phyloP scores from a whole-genome alignment of 164 flowering plant species.

The Chloranthus sessilifolius region DNA sequence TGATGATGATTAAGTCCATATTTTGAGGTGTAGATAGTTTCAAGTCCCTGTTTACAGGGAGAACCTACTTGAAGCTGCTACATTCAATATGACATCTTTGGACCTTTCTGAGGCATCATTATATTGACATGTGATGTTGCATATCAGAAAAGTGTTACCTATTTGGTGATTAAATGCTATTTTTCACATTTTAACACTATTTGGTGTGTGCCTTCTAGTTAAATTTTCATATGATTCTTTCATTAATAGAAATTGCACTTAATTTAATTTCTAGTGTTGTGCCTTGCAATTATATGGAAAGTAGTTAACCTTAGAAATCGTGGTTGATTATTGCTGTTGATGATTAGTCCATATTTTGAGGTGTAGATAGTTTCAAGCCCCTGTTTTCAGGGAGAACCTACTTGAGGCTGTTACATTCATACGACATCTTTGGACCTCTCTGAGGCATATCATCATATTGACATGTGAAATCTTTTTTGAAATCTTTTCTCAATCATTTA shows the following conservation, averaged over 20 bases:
- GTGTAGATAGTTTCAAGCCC: conserved; percentile 8
- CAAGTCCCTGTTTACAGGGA: conserved; percentile 36
- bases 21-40: conserved; percentile 10
- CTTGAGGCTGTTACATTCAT: background rate
- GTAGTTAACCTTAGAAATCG: too few species aligned
- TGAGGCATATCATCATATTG: background rate
- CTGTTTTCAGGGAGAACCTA: conserved; percentile 5
- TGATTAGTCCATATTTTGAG: conserved; percentile 5
- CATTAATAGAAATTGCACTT: too few species aligned
- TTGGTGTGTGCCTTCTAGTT: too few species aligned
- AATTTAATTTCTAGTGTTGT: too few species aligned
- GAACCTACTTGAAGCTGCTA: conserved; percentile 26
- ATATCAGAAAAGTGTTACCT: too few species aligned
- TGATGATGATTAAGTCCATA: conserved; percentile 18
- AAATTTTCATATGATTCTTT: too few species aligned
- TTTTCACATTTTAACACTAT: too few species aligned
- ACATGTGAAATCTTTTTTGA: too few species aligned
- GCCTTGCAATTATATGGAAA: too few species aligned
- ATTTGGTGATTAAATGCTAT: too few species aligned
- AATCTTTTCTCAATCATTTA: background rate
- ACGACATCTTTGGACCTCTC: background rate
- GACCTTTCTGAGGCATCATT: background rate
- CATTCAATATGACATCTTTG: conserved; percentile 6
- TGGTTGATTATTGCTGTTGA: too few species aligned
- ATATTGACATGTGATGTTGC: too few species aligned